Evolutionary conservation across 1,284 basidiomycete genomes (phyloP).

Genomic region (Rhodotorula mucilaginosa): DNA sequence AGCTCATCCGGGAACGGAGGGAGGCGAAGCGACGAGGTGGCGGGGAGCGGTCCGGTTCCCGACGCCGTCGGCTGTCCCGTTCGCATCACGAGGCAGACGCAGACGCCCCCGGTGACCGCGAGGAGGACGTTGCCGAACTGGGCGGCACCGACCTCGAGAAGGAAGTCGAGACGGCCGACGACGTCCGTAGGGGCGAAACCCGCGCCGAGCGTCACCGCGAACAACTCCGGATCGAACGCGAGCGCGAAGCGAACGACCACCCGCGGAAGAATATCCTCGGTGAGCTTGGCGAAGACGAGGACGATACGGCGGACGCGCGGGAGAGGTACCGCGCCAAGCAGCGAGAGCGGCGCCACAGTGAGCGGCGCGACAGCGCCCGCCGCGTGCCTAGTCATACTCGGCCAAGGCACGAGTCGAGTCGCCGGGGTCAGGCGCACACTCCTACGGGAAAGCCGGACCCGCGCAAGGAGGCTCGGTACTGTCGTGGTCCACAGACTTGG

Average conservation of each 20-base stretch:
- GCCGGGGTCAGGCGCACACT: neutral
- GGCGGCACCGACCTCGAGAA: slow-evolving; percentile 28
- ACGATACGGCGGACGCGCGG: slow-evolving; percentile 17
- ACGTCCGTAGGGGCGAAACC: slow-evolving; percentile 3
- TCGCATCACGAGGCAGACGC: neutral
- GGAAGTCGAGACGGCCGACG: slow-evolving; percentile 17
- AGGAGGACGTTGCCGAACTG: slow-evolving; percentile 11
- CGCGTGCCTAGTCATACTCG: no score
- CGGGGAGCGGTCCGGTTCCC: neutral
- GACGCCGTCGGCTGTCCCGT: neutral
- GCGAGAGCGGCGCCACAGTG: neutral
- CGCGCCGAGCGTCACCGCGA: slow-evolving; percentile 11
- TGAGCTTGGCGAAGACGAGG: slow-evolving; percentile 19
- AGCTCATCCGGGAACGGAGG: slow-evolving; percentile 5
- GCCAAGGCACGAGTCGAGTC: no score
- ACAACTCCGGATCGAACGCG: slow-evolving; percentile 2
- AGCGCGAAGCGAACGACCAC: slow-evolving; percentile 33
- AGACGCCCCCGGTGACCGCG: slow-evolving; percentile 2
- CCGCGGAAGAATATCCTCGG: slow-evolving; percentile 35
- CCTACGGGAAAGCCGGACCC: slow-evolving; percentile 7
- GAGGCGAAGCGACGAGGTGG: neutral
- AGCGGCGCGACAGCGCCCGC: neutral
- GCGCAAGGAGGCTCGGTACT: slow-evolving; percentile 34
- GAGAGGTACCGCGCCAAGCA: slow-evolving; percentile 9
- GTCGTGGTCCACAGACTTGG: slow-evolving; percentile 30